Evolutionary conservation across 2,329 filamentous ascomycete species (phyloP).

Genomic region (Phyllosticta citribraziliensis): DNA sequence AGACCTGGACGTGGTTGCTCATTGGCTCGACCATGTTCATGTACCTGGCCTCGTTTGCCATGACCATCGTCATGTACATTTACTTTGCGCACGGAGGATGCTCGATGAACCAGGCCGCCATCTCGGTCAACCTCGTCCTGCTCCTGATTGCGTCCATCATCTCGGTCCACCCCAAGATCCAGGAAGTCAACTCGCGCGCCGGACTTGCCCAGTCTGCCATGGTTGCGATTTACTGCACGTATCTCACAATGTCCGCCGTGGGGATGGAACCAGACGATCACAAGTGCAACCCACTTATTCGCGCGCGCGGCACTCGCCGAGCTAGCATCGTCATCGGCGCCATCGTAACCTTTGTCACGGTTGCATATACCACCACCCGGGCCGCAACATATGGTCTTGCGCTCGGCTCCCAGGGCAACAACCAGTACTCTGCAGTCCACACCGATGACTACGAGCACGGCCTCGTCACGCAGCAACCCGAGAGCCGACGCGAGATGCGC

Average conservation of each 20-base stretch:
- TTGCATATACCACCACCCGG: conserved; percentile 94
- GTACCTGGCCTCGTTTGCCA: conserved; percentile 81
- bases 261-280: conserved; percentile 97
- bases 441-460: conserved; percentile 72
- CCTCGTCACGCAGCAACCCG: conserved; percentile 77
- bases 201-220: conserved; percentile 96
- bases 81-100: conserved; percentile 81
- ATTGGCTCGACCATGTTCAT: conserved; percentile 89
- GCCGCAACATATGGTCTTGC: conserved; percentile 86
- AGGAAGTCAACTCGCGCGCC: conserved; percentile 86
- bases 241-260: conserved; percentile 94
- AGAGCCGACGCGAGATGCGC: conserved; percentile 77
- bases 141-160: conserved; percentile 71
- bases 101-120: conserved; percentile 92
- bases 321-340: conserved; percentile 88
- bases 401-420: conserved; percentile 51
- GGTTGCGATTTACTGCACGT: conserved; percentile 96
- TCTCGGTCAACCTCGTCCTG: conserved; percentile 75
- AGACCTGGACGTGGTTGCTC: conserved; percentile 72
- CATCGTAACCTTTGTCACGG: conserved; percentile 90
- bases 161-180: conserved; percentile 81
- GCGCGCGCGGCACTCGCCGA: conserved; percentile 75
- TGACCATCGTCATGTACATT: conserved; percentile 95
- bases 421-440: conserved; percentile 46
- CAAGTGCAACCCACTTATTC: conserved; percentile 84